These are phyloP conservation scores for Irpex sp. DNA, from an alignment of 1,284 basidiomycete genomes.

Conservation along the genomic window DNA sequence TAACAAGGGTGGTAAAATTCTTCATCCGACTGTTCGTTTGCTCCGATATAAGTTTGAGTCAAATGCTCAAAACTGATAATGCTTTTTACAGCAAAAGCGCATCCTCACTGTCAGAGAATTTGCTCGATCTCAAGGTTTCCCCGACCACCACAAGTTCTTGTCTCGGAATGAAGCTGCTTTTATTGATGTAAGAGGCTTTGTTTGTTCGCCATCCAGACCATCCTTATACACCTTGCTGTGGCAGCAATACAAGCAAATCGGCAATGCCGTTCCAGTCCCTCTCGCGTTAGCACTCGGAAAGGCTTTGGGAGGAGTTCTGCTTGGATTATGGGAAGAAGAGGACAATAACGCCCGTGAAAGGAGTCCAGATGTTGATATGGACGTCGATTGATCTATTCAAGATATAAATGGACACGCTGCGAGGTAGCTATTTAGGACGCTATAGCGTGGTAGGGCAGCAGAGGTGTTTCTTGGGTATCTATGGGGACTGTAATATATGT, in stretches of 20 bases:
- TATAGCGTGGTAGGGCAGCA: background rate
- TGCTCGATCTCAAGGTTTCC: slow-evolving; percentile 71
- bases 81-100: slow-evolving; percentile 68
- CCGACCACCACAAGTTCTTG: slow-evolving; percentile 57
- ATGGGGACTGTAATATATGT: background rate
- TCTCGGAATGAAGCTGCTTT: slow-evolving; percentile 40
- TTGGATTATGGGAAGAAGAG: slow-evolving; percentile 37
- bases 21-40: slow-evolving; percentile 64
- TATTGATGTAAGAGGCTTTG: slow-evolving; percentile 42
- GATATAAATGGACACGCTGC: background rate
- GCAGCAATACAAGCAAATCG: slow-evolving; percentile 68
- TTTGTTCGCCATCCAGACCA: background rate
- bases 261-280: slow-evolving; percentile 70
- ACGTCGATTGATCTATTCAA: background rate
- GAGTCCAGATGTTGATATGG: slow-evolving; percentile 40
- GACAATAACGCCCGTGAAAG: slow-evolving; percentile 30
- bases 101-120: slow-evolving; percentile 60
- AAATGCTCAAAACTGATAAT: no score
- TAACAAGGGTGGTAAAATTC: slow-evolving; percentile 43
- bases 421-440: background rate
- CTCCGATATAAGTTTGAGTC: no score
- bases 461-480: background rate
- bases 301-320: slow-evolving; percentile 46
- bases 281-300: slow-evolving; percentile 61
- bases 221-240: background rate